A percentile compares a stretch with the other conserved stretches of the same genome.
Conservation (phyloP, 306 rosid species). For the Acacia melanoxylon region DNA sequence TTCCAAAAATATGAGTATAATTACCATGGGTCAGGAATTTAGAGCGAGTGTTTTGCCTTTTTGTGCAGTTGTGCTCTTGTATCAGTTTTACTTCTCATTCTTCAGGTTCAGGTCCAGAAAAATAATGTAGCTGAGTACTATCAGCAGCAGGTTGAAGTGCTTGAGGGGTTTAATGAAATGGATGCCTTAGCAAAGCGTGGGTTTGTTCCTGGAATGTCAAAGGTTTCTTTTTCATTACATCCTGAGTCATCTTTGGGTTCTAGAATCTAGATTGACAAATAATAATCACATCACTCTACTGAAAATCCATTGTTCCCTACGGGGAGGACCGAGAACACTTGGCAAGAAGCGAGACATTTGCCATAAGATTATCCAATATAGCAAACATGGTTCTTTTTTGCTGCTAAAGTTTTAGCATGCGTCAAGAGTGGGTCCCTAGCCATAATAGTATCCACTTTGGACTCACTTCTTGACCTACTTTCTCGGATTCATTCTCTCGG, state of each 20-base stretch:
- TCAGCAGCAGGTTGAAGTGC: conserved; percentile 97
- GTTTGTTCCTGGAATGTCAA: conserved; percentile 88
- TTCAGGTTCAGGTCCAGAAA: conserved; percentile 81
- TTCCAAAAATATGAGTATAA: no score
- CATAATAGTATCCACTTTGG: conserved; percentile 95
- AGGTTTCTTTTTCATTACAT: conserved; percentile 49
- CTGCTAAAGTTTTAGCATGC: conserved; percentile 91
- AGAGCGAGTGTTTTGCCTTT: no score
- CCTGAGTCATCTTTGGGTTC: not conserved
- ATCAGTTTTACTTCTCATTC: not conserved
- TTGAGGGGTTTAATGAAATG: conserved; percentile 93
- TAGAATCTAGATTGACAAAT: conserved; percentile 21
- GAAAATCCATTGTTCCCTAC: conserved; percentile 31
- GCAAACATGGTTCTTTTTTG: conserved; percentile 94
- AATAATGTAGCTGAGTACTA: conserved; percentile 92
- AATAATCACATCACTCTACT: conserved; percentile 22
- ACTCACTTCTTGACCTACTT: conserved; percentile 95
- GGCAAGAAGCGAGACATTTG: conserved; percentile 88
- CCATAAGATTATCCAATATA: conserved; percentile 84
- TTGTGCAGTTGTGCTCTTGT: no score
- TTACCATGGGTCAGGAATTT: no score
- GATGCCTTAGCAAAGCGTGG: conserved; percentile 88
- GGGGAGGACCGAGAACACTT: conserved; percentile 88
- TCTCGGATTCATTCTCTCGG: conserved; percentile 98
- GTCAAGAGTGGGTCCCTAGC: conserved; percentile 92